Evolutionary conservation across 768 basidiomycete species (phyloP).

Genomic region (Trichaptum fuscoviolaceum): DNA sequence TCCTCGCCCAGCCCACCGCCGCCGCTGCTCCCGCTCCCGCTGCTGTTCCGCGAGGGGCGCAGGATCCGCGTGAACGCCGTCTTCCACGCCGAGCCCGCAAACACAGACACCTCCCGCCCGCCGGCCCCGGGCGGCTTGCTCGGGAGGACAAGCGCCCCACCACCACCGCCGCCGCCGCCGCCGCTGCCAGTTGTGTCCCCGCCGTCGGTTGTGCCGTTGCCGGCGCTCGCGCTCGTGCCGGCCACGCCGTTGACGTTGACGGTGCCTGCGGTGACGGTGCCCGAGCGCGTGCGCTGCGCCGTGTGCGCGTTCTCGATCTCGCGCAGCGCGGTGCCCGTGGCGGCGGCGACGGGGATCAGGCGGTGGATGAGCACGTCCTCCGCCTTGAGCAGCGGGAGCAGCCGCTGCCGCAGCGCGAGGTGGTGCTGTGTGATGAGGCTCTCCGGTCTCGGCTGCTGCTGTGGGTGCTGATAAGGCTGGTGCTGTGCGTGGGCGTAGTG

Average conservation of each 20-base stretch:
- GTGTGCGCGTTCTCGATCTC: not conserved
- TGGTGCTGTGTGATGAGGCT: conserved; percentile 21
- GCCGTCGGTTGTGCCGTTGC: conserved; percentile 14
- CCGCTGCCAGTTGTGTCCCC: conserved; percentile 7
- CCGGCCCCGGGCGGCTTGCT: conserved; percentile 1
- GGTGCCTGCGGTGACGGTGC: not conserved
- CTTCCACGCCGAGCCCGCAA: conserved; percentile 28
- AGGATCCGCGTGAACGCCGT: conserved; percentile 13
- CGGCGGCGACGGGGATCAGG: conserved; percentile 18
- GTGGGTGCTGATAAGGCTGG: too few species aligned
- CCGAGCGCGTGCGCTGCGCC: conserved; percentile 6
- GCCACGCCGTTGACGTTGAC: too few species aligned
- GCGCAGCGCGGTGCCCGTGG: not conserved
- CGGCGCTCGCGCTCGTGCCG: too few species aligned
- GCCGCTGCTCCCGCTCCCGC: conserved; percentile 30
- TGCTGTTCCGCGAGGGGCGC: conserved; percentile 15
- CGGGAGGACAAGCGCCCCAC: too few species aligned
- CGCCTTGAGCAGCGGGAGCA: conserved; percentile 30
- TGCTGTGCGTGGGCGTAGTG: not conserved
- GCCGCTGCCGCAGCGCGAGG: conserved; percentile 28
- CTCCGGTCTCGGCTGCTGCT: not conserved
- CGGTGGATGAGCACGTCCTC: conserved; percentile 29
- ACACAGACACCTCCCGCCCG: conserved; percentile 25
- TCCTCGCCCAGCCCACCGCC: conserved; percentile 47
- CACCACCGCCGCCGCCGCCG: too few species aligned